Conservation (phyloP, 2,329 filamentous ascomycete genomes). For the Cladosporium sp. region DNA sequence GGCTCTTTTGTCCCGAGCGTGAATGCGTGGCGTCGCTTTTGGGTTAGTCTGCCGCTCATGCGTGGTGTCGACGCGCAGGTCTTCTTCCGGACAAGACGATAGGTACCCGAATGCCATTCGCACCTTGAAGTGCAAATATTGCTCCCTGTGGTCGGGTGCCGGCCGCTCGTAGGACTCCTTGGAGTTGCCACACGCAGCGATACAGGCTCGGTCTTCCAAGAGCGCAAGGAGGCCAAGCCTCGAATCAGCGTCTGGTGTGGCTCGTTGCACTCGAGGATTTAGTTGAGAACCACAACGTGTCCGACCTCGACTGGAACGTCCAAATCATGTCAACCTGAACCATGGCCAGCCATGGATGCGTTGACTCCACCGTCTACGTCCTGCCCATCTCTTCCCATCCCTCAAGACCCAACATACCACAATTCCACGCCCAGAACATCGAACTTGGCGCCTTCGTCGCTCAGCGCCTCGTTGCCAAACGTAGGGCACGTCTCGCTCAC, state of each 20-base stretch:
- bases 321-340: not conserved
- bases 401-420: constrained; percentile 73
- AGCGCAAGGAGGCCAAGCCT: not conserved
- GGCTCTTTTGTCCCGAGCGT: not conserved
- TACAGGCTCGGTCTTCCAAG: not conserved
- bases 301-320: not conserved
- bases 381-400: not conserved
- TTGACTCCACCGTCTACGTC: not conserved
- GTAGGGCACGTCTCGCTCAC: constrained; percentile 83
- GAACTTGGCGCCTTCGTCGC: constrained; percentile 90
- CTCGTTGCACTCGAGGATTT: not conserved
- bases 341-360: not conserved
- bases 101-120: not conserved
- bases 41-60: not conserved
- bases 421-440: constrained; percentile 87
- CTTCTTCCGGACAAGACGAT: not conserved
- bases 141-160: not conserved
- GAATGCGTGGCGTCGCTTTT: too few species aligned
- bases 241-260: not conserved
- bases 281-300: not conserved
- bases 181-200: not conserved
- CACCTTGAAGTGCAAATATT: not conserved
- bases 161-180: not conserved
- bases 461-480: constrained; percentile 91
- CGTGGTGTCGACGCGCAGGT: not conserved